Base-by-base conservation (phyloP, 2,329 filamentous ascomycete species). In the Chrysoporthe deuterocubensis region DNA sequence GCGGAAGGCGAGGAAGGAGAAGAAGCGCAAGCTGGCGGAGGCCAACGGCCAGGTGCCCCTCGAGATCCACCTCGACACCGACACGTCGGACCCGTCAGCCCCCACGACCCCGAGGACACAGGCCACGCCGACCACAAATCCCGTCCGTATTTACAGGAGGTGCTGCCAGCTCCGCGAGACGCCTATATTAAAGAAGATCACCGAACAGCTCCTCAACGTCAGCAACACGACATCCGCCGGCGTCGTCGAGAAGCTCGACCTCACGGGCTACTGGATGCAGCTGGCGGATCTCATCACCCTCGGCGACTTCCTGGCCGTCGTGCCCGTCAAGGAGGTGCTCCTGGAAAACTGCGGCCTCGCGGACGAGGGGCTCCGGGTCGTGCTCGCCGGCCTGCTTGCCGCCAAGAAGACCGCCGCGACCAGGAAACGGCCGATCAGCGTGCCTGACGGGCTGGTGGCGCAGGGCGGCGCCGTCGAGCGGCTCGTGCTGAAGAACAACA, bases 81-180 rank as follows among this genome's bases (percentile, higher is more conserved):
- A 90, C 70, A 87, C 87, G 40, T 83, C 83, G 13, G 81, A 69
- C 76, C 76, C 57, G 65, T 71, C 63, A 70, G 67, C 68, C 14
- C 70, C 71, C 69, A 66, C 71, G 71, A 75, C 81, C 1, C 79
- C 85, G 0, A 86, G 81, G 70, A 82, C 85, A 18, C 89, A 92
- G 74, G 84, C 87, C 69, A 83, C 87, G 62, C 94, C 95, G 0
- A 97, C 95, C 0, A 97, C 92, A 1, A 96, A 97, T 75, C 95
- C 96, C 2, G 88, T 94, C 16, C 87, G 95, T 67, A 97, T 99
- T 74, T 99, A 99, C 78, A 88, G 95, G 72, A 87, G 96, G 75
- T 98, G 96, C 77, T 98, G 96, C 76, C 95, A 98, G 76, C 82
- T 99, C 42, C 88, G 96, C 67, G 96, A 98, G 79, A 96, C 94